These are phyloP conservation scores for Xylaria sp. DNA, from an alignment of 2,329 filamentous ascomycete species.

Conservation along the genomic window DNA sequence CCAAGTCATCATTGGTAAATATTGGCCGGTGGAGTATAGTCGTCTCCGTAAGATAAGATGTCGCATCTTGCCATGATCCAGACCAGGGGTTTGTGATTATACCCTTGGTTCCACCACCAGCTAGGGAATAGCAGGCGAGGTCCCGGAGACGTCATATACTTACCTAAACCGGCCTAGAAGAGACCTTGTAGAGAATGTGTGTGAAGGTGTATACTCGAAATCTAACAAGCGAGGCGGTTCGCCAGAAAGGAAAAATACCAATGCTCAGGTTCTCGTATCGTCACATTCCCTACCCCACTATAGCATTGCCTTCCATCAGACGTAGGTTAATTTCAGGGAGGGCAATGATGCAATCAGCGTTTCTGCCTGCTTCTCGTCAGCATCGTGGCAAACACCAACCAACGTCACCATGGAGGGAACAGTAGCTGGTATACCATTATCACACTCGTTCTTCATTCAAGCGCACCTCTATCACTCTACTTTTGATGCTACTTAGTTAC, in stretches of 20 bases:
- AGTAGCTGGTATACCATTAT: neutral
- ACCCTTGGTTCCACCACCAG: constrained; percentile 22
- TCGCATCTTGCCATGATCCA: neutral
- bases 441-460: neutral
- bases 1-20: constrained; percentile 1
- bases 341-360: constrained; percentile 12
- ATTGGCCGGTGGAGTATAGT: neutral
- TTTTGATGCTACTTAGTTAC: neutral
- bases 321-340: constrained; percentile 12
- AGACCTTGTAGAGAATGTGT: constrained; percentile 9
- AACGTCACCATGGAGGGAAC: constrained; percentile 1
- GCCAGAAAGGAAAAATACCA: neutral
- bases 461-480: neutral
- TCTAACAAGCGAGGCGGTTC: neutral
- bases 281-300: constrained; percentile 30
- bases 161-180: constrained; percentile 17
- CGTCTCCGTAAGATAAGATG: neutral
- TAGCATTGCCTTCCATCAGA: constrained; percentile 13
- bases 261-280: constrained; percentile 10
- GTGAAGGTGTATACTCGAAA: neutral
- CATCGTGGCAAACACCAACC: constrained; percentile 16
- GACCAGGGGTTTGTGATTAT: neutral
- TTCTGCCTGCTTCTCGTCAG: constrained; percentile 12
- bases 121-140: constrained; percentile 9
- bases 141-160: constrained; percentile 25